Base-by-base conservation (phyloP, 306 rosid species). In the Ceratonia siliqua region DNA sequence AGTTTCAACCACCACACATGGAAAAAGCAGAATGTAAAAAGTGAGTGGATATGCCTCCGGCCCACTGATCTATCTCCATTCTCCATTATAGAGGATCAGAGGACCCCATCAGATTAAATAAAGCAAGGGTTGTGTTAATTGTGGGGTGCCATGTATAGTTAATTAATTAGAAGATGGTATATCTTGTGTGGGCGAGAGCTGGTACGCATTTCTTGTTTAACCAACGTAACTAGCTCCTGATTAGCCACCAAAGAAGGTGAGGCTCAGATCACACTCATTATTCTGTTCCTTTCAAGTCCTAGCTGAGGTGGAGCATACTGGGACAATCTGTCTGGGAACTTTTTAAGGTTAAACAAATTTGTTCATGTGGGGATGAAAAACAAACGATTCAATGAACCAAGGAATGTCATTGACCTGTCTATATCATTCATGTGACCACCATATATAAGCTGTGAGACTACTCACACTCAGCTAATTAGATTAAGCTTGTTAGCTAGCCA, bases 381-480 rank as follows among this genome's bases (percentile, higher is more conserved):
- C 7, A 36, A 18, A 46, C 2, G 17, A 76, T 36, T 76, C 11
- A 41, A 77, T 56, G 77, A 55, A 64, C 6, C 64, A 15, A 63
- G 76, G 82, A 84, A 74, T 78, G 73, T 41, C 63, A 68, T 74
- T 75, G 78, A 82, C 49, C n/a, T 21, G 79, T 77, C 83, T 49
- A 39, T 74, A 28, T 85, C 81, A 64, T 46, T 39, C 74, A 67
- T 27, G 63, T 82, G 64, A 46, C 59, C 36, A 49, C 45, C 56
- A 48, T 68, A 76, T 38, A 24, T 38, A 15, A 70, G 50, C n/a
- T n/a, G n/a, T n/a, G n/a, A n/a, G n/a, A n/a, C n/a, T n/a, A n/a
- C n/a, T n/a, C n/a, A n/a, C n/a, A n/a, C n/a, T n/a, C n/a, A n/a
- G n/a, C n/a, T n/a, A n/a, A n/a, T n/a, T n/a, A n/a, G n/a, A n/a